Conservation (phyloP, 78 protist species). For the Paratrimastix pyriformis region DNA sequence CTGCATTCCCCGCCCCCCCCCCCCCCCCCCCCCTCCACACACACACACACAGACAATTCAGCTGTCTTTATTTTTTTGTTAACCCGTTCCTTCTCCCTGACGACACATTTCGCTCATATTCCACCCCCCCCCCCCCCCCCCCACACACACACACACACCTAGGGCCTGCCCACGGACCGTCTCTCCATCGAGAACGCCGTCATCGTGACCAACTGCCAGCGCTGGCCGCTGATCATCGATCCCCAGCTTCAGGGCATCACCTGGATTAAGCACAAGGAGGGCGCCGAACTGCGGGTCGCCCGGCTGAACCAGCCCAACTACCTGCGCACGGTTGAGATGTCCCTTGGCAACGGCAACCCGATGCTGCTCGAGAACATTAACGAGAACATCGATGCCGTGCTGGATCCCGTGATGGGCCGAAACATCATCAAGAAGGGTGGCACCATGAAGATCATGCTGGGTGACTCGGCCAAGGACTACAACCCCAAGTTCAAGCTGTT, state of each 20-base stretch:
- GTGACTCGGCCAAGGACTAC: constrained; percentile 51
- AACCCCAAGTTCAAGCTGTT: constrained; percentile 46
- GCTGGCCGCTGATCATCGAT: constrained; percentile 80
- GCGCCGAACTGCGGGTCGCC: not conserved
- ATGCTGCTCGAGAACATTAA: constrained; percentile 45
- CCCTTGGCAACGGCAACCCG: constrained; percentile 37
- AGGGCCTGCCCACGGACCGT: constrained; percentile 67
- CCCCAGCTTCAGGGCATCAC: constrained; percentile 71
- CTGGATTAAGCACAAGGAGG: constrained; percentile 41
- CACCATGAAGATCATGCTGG: constrained; percentile 23
- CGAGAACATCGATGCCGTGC: constrained; percentile 52
- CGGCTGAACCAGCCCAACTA: not conserved
- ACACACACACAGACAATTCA: too few species aligned
- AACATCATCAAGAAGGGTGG: constrained; percentile 14
- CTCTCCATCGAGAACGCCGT: constrained; percentile 75
- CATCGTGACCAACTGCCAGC: constrained; percentile 47
- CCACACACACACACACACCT: too few species aligned
- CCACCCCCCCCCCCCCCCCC: too few species aligned
- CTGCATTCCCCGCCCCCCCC: too few species aligned
- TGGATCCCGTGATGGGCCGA: constrained; percentile 42
- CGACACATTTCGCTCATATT: too few species aligned
- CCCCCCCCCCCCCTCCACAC: too few species aligned
- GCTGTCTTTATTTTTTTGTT: too few species aligned
- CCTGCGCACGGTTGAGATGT: constrained; percentile 31
- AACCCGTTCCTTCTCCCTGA: too few species aligned